Evolutionary conservation across 2,329 filamentous ascomycete genomes (phyloP).

Genomic region (Macrophomina phaseolina): DNA sequence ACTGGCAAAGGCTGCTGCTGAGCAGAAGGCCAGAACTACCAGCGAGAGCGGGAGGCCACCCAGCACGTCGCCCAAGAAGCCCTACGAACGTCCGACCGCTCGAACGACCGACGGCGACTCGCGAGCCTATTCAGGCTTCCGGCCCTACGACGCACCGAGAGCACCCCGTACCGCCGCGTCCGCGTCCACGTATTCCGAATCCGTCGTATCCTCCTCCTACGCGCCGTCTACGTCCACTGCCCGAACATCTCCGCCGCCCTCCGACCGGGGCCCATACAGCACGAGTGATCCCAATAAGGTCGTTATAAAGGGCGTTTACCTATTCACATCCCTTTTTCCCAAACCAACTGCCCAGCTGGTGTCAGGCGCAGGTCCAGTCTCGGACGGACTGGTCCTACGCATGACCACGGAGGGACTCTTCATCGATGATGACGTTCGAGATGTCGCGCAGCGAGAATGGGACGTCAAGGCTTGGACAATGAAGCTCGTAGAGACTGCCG

Average conservation of each 20-base stretch:
- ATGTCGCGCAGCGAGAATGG: slow-evolving; percentile 95
- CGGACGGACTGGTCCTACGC: slow-evolving; percentile 87
- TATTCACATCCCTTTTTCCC: slow-evolving; percentile 87
- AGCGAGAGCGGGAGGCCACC: slow-evolving; percentile 28
- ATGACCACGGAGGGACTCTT: slow-evolving; percentile 95
- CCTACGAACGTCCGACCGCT: slow-evolving; percentile 57
- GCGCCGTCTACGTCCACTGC: slow-evolving; percentile 83
- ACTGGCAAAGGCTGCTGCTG: slow-evolving; percentile 28
- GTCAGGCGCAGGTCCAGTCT: slow-evolving; percentile 82
- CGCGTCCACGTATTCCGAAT: slow-evolving; percentile 72
- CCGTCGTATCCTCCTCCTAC: slow-evolving; percentile 65
- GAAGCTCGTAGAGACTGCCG: slow-evolving; percentile 74
- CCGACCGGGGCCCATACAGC: slow-evolving; percentile 76
- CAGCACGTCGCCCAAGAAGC: slow-evolving; percentile 45
- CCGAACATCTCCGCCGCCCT: slow-evolving; percentile 81
- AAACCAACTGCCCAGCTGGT: slow-evolving; percentile 91
- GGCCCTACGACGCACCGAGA: slow-evolving; percentile 74
- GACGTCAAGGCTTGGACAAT: slow-evolving; percentile 98
- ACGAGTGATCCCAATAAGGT: slow-evolving; percentile 96
- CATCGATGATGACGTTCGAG: slow-evolving; percentile 92
- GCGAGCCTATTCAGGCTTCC: slow-evolving; percentile 66
- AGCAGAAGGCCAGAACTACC: slow-evolving; percentile 30
- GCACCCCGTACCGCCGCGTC: slow-evolving; percentile 62
- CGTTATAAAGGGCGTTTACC: slow-evolving; percentile 89
- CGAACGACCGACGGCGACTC: slow-evolving; percentile 65